These are phyloP conservation scores for Dictyostelium purpureum DNA, from an alignment of 78 protist genomes.

Conservation along the genomic window DNA sequence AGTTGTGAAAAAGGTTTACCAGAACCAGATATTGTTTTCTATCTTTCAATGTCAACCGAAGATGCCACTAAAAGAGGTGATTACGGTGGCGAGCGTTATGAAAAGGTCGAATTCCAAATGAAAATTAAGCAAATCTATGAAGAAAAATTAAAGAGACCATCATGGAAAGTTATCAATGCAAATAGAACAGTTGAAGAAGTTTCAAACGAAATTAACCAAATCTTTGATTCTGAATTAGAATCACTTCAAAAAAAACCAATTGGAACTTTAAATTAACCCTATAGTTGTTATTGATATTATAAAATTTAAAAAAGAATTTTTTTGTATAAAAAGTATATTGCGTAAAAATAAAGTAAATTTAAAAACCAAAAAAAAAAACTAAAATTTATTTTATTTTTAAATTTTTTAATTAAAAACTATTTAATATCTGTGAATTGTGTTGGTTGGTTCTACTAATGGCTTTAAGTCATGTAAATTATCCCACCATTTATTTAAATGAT, in stretches of 20 bases:
- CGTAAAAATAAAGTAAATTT: too few species aligned
- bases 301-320: too few species aligned
- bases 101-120: constrained; percentile 85
- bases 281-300: background rate
- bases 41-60: constrained; percentile 77
- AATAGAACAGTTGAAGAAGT: constrained; percentile 26
- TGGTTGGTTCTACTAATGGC: constrained; percentile 33
- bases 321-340: background rate
- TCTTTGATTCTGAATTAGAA: background rate
- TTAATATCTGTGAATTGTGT: constrained; percentile 39
- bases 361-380: too few species aligned
- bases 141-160: background rate
- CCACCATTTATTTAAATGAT: constrained; percentile 84
- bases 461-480: constrained; percentile 40
- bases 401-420: too few species aligned
- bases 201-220: constrained; percentile 31
- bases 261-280: background rate
- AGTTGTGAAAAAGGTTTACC: constrained; percentile 91
- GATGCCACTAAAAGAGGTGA: constrained; percentile 87
- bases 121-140: constrained; percentile 72
- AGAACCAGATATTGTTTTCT: constrained; percentile 89
- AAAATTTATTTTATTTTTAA: too few species aligned
- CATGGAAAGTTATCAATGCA: constrained; percentile 56
- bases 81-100: constrained; percentile 93
- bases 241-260: constrained; percentile 9